These are phyloP conservation scores for Orbilia ellipsospora DNA, from an alignment of 2,329 filamentous ascomycete species.

Conservation along the genomic window DNA sequence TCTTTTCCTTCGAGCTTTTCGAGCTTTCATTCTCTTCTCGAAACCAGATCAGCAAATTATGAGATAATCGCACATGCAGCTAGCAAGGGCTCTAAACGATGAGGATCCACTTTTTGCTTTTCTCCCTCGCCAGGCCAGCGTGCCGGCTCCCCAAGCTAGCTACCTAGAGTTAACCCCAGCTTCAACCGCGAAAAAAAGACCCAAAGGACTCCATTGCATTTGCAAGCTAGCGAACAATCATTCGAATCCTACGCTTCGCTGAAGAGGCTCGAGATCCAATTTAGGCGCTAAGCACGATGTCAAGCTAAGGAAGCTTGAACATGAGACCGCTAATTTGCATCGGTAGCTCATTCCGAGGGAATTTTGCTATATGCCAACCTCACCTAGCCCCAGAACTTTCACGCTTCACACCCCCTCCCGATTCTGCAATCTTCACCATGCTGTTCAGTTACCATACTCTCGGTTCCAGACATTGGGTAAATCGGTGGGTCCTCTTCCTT, in stretches of 20 bases:
- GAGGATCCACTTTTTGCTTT: slow-evolving; percentile 41
- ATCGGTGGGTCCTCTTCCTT: slow-evolving; percentile 34
- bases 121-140: not conserved
- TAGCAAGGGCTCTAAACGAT: slow-evolving; percentile 55
- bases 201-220: slow-evolving; percentile 1
- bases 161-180: slow-evolving; percentile 12
- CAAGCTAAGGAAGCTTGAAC: slow-evolving; percentile 21
- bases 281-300: not conserved
- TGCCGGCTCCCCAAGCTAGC: slow-evolving; percentile 24
- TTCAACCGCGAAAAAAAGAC: not conserved
- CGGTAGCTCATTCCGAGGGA: slow-evolving; percentile 54
- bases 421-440: not conserved
- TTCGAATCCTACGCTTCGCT: slow-evolving; percentile 5
- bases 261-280: not conserved
- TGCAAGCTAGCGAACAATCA: not conserved
- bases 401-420: not conserved
- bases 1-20: not conserved
- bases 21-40: slow-evolving; percentile 21
- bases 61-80: slow-evolving; percentile 56
- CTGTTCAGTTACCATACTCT: slow-evolving; percentile 32
- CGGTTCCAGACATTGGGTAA: slow-evolving; percentile 54
- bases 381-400: not conserved
- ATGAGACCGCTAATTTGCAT: slow-evolving; percentile 32
- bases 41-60: slow-evolving; percentile 56
- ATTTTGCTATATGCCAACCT: slow-evolving; percentile 46